Conservation (phyloP, 78 protist genomes). For the Parvularia atlantis region DNA sequence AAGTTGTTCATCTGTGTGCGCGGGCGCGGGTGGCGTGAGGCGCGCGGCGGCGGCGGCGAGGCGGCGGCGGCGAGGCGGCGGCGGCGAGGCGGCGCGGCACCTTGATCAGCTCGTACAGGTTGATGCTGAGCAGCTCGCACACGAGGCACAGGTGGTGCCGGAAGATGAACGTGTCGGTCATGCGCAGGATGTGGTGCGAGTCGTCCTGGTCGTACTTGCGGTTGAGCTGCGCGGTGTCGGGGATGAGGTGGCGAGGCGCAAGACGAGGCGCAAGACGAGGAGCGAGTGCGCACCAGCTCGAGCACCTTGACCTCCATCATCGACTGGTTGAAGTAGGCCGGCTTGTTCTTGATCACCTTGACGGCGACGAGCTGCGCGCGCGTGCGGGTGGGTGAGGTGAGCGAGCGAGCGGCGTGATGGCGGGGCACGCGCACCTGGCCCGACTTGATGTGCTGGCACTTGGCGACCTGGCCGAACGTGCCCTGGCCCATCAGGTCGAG, state of each 20-base stretch:
- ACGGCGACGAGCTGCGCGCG: conserved; percentile 71
- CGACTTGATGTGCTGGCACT: background rate
- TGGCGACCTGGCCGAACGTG: conserved; percentile 85
- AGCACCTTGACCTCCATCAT: conserved; percentile 57
- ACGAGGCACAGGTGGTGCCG: conserved; percentile 80
- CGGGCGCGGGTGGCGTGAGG: no score
- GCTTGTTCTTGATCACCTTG: conserved; percentile 79
- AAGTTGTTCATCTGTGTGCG: conserved; percentile 68
- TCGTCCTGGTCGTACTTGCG: conserved; percentile 34
- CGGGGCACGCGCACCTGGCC: background rate
- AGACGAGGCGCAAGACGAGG: no score
- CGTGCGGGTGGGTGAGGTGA: conserved; percentile 6
- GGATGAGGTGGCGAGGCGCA: no score
- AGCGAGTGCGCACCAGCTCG: conserved; percentile 15
- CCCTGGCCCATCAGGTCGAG: conserved; percentile 77
- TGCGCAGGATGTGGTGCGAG: conserved; percentile 50
- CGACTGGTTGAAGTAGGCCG: conserved; percentile 70
- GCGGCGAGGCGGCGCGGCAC: no score
- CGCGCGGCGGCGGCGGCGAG: no score
- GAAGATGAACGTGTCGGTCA: conserved; percentile 59
- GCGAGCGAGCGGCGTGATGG: no score
- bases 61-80: no score
- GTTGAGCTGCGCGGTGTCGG: no score
- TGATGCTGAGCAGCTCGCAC: conserved; percentile 80
- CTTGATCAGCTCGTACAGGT: conserved; percentile 80